These are phyloP conservation scores for Elsinoe ampelina DNA, from an alignment of 2,329 filamentous ascomycete genomes.

Conservation along the genomic window DNA sequence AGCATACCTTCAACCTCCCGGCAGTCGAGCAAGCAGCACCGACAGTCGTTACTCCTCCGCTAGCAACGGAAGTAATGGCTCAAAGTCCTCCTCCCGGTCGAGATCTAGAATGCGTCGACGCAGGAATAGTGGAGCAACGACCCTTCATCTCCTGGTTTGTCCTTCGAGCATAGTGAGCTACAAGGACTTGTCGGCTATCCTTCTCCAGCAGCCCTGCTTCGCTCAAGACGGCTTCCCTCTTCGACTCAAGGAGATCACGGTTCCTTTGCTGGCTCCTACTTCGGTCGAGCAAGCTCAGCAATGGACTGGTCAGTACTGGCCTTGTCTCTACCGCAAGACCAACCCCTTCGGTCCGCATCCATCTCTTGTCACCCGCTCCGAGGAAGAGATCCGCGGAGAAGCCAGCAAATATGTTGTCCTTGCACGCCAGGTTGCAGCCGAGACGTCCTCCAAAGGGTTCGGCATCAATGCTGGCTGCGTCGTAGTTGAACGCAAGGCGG, in stretches of 20 bases:
- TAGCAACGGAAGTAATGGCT: conserved; percentile 12
- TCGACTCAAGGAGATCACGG: conserved; percentile 54
- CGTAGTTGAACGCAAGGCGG: conserved; percentile 54
- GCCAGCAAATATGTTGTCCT: conserved; percentile 55
- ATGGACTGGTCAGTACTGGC: conserved; percentile 74
- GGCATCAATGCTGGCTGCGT: conserved; percentile 67
- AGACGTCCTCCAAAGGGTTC: conserved; percentile 48
- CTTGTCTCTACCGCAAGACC: conserved; percentile 75
- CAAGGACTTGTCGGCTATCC: conserved; percentile 41
- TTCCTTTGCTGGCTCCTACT: conserved; percentile 65
- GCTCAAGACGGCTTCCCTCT: conserved; percentile 32
- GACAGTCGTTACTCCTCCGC: conserved; percentile 14
- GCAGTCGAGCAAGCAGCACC: conserved; percentile 13
- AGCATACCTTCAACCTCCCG: conserved; percentile 14
- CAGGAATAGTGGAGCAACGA: conserved; percentile 21
- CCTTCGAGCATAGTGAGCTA: conserved; percentile 43
- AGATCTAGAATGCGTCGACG: conserved; percentile 16
- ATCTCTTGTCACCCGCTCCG: conserved; percentile 59
- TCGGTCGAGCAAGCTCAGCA: conserved; percentile 63
- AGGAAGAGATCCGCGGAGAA: conserved; percentile 51
- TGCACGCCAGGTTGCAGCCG: conserved; percentile 51
- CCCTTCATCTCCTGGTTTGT: conserved; percentile 44
- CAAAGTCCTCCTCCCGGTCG: conserved; percentile 13
- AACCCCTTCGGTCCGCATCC: conserved; percentile 81
- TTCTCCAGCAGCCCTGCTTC: conserved; percentile 33